Evolutionary conservation across 345 rosid genomes (phyloP).

Genomic region (Eucalyptus camaldulensis): DNA sequence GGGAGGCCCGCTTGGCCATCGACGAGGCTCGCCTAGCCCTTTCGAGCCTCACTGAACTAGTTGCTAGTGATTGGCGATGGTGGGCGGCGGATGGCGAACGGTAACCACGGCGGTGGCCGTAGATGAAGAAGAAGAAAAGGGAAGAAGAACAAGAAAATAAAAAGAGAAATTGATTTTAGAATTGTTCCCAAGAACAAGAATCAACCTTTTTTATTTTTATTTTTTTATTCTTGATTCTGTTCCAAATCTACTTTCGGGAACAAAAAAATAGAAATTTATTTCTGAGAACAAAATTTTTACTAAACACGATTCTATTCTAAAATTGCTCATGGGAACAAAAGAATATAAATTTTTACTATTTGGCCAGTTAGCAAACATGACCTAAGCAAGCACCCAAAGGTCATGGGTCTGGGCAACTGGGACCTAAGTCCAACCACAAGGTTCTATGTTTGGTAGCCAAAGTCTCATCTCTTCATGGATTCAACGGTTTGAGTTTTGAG

Average conservation of each 20-base stretch:
- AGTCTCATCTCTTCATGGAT: neutral
- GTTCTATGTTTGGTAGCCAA: neutral
- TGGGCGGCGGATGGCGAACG: accelerated
- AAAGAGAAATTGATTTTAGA: no score
- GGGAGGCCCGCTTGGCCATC: accelerated
- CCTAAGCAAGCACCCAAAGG: neutral
- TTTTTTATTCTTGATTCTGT: no score
- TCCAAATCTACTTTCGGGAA: accelerated
- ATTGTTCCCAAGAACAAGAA: no score
- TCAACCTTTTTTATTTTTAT: no score
- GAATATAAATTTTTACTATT: no score
- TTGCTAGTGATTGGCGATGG: accelerated
- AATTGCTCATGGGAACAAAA: accelerated
- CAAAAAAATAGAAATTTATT: no score
- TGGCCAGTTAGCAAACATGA: no score
- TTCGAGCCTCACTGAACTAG: accelerated
- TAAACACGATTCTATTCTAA: no score
- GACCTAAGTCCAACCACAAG: neutral
- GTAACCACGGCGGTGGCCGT: accelerated
- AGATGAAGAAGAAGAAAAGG: no score
- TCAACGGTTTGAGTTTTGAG: neutral
- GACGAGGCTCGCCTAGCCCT: no score
- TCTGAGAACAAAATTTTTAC: accelerated
- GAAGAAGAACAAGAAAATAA: no score
- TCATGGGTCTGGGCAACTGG: neutral